A percentile compares a stretch with the other conserved stretches of the same genome.
These are phyloP conservation scores for Xylaria sp. DNA, from an alignment of 2,329 filamentous ascomycete species.

Conservation along the genomic window DNA sequence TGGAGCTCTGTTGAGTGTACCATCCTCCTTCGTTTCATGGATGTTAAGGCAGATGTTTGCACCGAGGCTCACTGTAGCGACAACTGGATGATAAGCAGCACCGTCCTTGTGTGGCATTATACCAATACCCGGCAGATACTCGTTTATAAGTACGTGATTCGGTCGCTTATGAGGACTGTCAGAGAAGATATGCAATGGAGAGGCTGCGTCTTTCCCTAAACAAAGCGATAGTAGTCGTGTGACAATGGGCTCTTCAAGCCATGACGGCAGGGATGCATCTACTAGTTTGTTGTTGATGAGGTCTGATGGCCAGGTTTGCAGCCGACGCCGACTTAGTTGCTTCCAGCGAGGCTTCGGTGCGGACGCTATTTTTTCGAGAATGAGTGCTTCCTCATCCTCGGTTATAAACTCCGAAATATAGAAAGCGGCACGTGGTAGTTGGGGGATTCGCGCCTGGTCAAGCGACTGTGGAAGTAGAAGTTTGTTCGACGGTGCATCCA, in stretches of 20 bases:
- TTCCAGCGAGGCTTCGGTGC: conserved; percentile 83
- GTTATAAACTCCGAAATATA: conserved; percentile 89
- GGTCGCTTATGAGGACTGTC: conserved; percentile 75
- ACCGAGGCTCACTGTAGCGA: conserved; percentile 89
- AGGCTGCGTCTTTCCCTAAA: conserved; percentile 39
- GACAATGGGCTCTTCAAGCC: conserved; percentile 75
- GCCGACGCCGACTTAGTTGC: conserved; percentile 81
- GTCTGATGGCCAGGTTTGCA: conserved; percentile 89
- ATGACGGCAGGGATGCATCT: conserved; percentile 73
- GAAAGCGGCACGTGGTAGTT: conserved; percentile 70
- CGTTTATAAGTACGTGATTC: conserved; percentile 94
- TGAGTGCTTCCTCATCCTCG: conserved; percentile 70
- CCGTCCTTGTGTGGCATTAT: conserved; percentile 99
- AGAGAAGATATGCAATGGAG: conserved; percentile 55
- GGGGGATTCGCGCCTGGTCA: conserved; percentile 56
- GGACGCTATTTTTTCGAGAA: conserved; percentile 70
- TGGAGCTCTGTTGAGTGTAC: conserved; percentile 58
- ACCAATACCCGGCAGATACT: conserved; percentile 86
- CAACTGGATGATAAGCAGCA: conserved; percentile 81
- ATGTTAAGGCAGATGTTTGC: conserved; percentile 79
- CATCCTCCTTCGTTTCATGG: conserved; percentile 66
- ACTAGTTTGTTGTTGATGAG: conserved; percentile 80
- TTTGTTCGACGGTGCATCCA: conserved; percentile 19
- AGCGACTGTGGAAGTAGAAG: conserved; percentile 53
- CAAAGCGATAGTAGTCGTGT: conserved; percentile 61